Evolutionary conservation across 306 rosid species (phyloP), one percentile per base, ranked within the genome.

Genomic region (Arachis stenosperma): DNA sequence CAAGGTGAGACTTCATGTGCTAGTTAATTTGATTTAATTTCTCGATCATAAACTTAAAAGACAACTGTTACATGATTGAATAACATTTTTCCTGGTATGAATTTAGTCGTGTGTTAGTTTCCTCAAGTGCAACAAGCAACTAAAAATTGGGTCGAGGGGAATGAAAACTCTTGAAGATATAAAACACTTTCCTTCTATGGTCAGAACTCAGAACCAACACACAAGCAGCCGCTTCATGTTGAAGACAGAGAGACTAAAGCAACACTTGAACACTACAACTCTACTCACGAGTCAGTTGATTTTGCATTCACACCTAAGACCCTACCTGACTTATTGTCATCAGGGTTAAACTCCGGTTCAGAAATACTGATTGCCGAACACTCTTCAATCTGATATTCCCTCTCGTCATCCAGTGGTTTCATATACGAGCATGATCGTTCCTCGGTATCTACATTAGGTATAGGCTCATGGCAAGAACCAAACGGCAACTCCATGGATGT

Each of bases 371-470:
- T 76, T 37, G 96, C 57, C 8, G 92, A 84, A 75, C 91, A 83
- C 87, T 84, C 88, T 53, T 84, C 90, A 69, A 86, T 86, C 9
- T 80, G 92, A 78, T 83, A 94, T 36, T 85, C 97, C 77, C 90
- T 83, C 67, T 87, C 96, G 40, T 91, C 92, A 42, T 71, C 97
- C 74, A 88, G 57, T 60, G 97, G 81, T 75, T 91, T 94, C 83
- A 89, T 69, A 46, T 53, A 89, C 8, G 92, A 71, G 79, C 90
- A 88, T 7, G 94, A 74, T 51, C 82, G 84, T 61, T 89, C 98
- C 68, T 88, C 98, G 0, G 85, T 46, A 67, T 91, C 96, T 65
- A 88, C 77, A 74, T 67, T 84, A 50, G 90, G 87, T 36, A 83
- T 77, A 70, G 89, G 75, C 69, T 92, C 93, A 62, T 84, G 93